These are phyloP conservation scores for Sporothrix pseudoabietina DNA, from an alignment of 2,329 filamentous ascomycete species.

Conservation along the genomic window DNA sequence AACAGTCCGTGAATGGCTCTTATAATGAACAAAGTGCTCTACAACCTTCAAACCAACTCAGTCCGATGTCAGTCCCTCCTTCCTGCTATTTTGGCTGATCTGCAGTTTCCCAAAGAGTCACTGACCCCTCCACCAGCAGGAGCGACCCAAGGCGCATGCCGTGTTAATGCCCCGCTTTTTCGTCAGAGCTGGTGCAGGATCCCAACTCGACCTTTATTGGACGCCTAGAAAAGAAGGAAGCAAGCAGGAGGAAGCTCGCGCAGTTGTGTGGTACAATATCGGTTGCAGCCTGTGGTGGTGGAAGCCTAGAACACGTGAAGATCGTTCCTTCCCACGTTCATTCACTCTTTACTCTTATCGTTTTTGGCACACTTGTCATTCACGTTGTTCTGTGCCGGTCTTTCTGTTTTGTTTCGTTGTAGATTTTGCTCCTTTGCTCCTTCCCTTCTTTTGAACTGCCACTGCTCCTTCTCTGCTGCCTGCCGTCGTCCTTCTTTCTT, in stretches of 20 bases:
- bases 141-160: constrained; percentile 1
- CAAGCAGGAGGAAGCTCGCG: background rate
- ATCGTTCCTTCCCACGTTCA: background rate
- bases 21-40: background rate
- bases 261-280: background rate
- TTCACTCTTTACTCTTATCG: background rate
- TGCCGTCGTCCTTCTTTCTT: background rate
- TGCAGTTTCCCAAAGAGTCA: background rate
- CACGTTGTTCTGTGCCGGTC: background rate
- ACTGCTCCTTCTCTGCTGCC: constrained; percentile 8
- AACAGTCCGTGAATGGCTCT: background rate
- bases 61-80: too few relatives aligned
- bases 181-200: background rate
- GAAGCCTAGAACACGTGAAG: constrained; percentile 27
- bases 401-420: background rate
- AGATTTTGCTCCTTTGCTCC: background rate
- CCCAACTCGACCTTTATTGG: background rate
- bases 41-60: too few relatives aligned
- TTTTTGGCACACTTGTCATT: background rate
- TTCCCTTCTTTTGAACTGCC: background rate
- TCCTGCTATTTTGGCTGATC: background rate
- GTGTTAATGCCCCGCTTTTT: constrained; percentile 11
- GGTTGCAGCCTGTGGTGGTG: constrained; percentile 16
- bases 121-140: background rate
- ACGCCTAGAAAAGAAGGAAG: background rate